A percentile compares a stretch with the other conserved stretches of the same genome.
phyloP scores from a whole-genome alignment of 768 basidiomycete species.

The Cystofilobasidium macerans region DNA sequence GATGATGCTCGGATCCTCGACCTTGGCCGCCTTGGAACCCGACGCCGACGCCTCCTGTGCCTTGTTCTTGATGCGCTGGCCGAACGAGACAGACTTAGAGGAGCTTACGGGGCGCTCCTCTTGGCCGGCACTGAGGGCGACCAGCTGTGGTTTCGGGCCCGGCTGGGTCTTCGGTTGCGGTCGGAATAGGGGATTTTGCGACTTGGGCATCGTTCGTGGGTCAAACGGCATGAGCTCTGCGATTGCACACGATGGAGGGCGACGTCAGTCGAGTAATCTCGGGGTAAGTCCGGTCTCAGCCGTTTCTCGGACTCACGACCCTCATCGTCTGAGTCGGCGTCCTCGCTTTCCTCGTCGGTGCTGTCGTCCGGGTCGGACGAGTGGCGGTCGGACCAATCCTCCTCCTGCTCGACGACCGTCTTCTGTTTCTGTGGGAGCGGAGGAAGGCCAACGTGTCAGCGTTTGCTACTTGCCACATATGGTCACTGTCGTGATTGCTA shows the following conservation, averaged over 20 bases:
- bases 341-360: conserved; percentile 26
- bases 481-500: too few relatives aligned
- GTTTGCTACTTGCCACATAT: too few relatives aligned
- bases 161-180: conserved; percentile 32
- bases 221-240: conserved; percentile 32
- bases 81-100: conserved; percentile 22
- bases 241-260: too few relatives aligned
- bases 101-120: conserved; percentile 14
- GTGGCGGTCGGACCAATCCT: conserved; percentile 64
- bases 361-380: conserved; percentile 35
- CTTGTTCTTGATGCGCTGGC: conserved; percentile 21
- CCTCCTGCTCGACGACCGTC: conserved; percentile 80
- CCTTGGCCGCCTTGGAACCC: not conserved
- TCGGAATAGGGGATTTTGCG: conserved; percentile 51
- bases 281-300: not conserved
- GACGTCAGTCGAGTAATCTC: too few relatives aligned
- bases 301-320: conserved; percentile 40
- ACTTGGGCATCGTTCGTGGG: conserved; percentile 27
- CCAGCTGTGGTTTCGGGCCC: conserved; percentile 52
- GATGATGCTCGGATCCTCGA: conserved; percentile 15
- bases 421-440: conserved; percentile 40
- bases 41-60: not conserved
- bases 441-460: too few relatives aligned
- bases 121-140: conserved; percentile 46
- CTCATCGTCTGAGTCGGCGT: conserved; percentile 38